Evolutionary conservation across 2,329 filamentous ascomycete genomes (phyloP), one percentile per base, ranked within the genome.

Genomic region (Fusarium temperatum): DNA sequence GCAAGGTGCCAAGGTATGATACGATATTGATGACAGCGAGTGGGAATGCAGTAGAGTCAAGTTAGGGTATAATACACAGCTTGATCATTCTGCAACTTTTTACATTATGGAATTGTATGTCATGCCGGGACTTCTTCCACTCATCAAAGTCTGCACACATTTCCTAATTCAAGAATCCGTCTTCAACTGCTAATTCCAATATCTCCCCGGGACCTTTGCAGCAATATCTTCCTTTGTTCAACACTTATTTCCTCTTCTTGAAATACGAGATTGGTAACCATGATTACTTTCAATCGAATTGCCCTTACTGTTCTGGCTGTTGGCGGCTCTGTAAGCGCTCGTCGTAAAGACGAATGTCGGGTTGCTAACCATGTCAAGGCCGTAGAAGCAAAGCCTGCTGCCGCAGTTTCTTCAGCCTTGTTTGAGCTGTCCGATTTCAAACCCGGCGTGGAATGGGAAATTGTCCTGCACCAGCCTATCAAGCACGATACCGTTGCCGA

Each of bases 391-490:
- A 72, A 65, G 48, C 47, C 38, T 17, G 38, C 39, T 14, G 41
- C 51, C n/a, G 41, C 48, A 10, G 26, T 24, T 36, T 32, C 51
- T 18, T 39, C 68, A 11, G 24, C 53, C 48, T 44, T 47, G 11
- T 67, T 66, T 38, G 41, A n/a, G 24, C 26, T 63, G n/a, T 47
- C 71, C 8, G 60, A 60, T 35, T 75, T 78, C 53, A 79, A 81
- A 63, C 78, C 80, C 15, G 80, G 79, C 35, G 73, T 80, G 14
- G 66, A 72, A 47, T 81, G 80, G 75, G 76, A 81, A 22, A 81
- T 81, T 41, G 76, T 78, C 58, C 70, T 81, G 28, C 77, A 80
- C 48, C 56, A 80, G 10, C 79, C 80, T 55, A 78, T 81, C 69
- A 72, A 77, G 59, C 77, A 76, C 60, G 74, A 78, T 20, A 75